phyloP scores from a whole-genome alignment of 768 basidiomycete genomes.

The Cyclocybe aegerita region DNA sequence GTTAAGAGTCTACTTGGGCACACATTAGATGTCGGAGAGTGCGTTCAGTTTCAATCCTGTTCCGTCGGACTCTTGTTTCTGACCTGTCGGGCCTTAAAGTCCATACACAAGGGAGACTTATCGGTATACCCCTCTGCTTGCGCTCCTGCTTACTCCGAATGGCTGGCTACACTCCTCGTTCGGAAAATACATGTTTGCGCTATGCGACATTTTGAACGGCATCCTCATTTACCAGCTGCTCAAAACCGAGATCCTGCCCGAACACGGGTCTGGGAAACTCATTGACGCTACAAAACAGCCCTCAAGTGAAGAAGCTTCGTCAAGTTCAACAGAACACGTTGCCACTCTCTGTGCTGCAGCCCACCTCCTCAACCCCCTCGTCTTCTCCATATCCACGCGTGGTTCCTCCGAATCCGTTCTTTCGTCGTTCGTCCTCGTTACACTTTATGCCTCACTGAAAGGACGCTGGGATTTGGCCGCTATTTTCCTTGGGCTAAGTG shows the following conservation, averaged over 20 bases:
- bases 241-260: constrained; percentile 46
- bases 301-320: constrained; percentile 4
- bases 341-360: constrained; percentile 63
- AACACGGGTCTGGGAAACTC: not conserved
- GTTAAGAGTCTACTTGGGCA: constrained; percentile 36
- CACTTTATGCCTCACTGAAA: constrained; percentile 59
- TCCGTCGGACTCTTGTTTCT: constrained; percentile 1
- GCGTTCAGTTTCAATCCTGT: constrained; percentile 30
- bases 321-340: constrained; percentile 17
- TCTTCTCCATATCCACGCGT: constrained; percentile 94
- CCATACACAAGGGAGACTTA: constrained; percentile 93
- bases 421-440: constrained; percentile 72
- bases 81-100: constrained; percentile 38
- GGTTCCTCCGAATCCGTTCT: constrained; percentile 94
- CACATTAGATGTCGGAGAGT: constrained; percentile 66
- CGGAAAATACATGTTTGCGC: constrained; percentile 88
- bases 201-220: constrained; percentile 81
- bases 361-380: constrained; percentile 92
- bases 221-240: constrained; percentile 67
- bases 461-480: constrained; percentile 67
- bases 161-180: constrained; percentile 79
- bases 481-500: constrained; percentile 72
- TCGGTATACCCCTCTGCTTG: constrained; percentile 93
- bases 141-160: constrained; percentile 80
- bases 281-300: constrained; percentile 3